phyloP scores from a whole-genome alignment of 768 basidiomycete species.

The Piloderma croceum region DNA sequence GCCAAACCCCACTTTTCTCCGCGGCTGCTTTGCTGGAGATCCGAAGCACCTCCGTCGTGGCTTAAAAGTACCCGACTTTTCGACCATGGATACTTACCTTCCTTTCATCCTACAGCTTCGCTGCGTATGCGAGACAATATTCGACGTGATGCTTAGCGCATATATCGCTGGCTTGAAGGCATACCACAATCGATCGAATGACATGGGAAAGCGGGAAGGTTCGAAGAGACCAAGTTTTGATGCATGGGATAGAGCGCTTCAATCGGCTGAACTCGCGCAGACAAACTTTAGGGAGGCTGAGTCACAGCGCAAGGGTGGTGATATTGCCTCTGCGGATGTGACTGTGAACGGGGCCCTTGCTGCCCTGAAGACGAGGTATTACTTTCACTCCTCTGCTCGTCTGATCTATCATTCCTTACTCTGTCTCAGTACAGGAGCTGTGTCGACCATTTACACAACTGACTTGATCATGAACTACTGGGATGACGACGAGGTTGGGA shows the following conservation, averaged over 20 bases:
- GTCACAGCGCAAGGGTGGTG: constrained; percentile 11
- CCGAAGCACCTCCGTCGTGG: constrained; percentile 17
- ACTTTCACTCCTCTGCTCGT: constrained; percentile 6
- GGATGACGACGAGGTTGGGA: too few species aligned
- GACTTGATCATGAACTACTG: constrained; percentile 16
- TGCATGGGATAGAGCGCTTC: constrained; percentile 14
- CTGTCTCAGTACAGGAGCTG: constrained; percentile 11
- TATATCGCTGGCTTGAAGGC: constrained; percentile 17
- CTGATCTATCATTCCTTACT: constrained; percentile 12
- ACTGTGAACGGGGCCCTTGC: constrained; percentile 8
- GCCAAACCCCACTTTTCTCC: constrained; percentile 14
- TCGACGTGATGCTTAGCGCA: constrained; percentile 17
- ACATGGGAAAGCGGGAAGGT: too few species aligned
- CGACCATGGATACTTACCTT: constrained; percentile 9
- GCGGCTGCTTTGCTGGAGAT: constrained; percentile 21
- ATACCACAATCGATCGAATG: constrained; percentile 8
- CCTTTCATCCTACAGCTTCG: constrained; percentile 21
- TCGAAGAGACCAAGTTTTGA: constrained; percentile 9
- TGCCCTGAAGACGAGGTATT: constrained; percentile 13
- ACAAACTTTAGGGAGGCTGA: constrained; percentile 17
- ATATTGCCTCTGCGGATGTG: constrained; percentile 14
- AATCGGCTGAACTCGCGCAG: constrained; percentile 15
- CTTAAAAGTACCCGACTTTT: constrained; percentile 16
- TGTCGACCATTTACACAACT: constrained; percentile 10
- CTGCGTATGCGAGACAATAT: constrained; percentile 16